Evolutionary conservation across 164 flowering plant genomes (phyloP).

Genomic region (Aristolochia contorta): DNA sequence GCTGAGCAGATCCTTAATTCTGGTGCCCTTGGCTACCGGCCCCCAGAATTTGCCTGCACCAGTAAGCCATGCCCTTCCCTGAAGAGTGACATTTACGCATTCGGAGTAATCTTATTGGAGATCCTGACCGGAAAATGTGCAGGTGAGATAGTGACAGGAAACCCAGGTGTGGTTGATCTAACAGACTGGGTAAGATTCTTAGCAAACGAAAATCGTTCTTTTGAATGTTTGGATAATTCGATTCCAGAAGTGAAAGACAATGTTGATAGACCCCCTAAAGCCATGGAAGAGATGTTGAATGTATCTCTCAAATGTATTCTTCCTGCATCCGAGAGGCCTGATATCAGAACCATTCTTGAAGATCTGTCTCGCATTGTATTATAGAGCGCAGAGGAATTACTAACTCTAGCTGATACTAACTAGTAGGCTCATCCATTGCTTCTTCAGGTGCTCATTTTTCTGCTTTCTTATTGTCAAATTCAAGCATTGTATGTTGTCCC

Average conservation of each 20-base stretch:
- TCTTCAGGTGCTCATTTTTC: too few relatives aligned
- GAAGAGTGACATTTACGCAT: conserved; percentile 72
- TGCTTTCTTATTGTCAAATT: too few relatives aligned
- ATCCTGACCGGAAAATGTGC: conserved; percentile 57
- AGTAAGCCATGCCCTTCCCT: conserved; percentile 65
- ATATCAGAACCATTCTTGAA: conserved; percentile 44
- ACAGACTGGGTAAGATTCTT: conserved; percentile 61
- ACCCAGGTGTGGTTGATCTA: conserved; percentile 42
- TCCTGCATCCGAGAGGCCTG: conserved; percentile 66
- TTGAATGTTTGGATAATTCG: conserved; percentile 39
- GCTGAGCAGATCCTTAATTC: conserved; percentile 65
- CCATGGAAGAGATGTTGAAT: conserved; percentile 33
- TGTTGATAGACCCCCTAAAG: conserved; percentile 9
- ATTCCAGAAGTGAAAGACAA: conserved; percentile 12
- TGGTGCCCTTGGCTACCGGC: conserved; percentile 65
- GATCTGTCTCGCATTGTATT: conserved; percentile 33
- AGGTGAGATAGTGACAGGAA: conserved; percentile 41
- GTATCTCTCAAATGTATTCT: conserved; percentile 56
- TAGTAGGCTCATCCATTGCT: too few relatives aligned
- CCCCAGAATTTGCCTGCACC: conserved; percentile 71
- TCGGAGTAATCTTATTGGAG: conserved; percentile 62
- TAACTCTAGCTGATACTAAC: too few relatives aligned
- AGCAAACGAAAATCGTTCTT: conserved; percentile 33
- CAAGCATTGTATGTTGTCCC: too few relatives aligned
- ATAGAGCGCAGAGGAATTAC: not conserved